Base-by-base conservation (phyloP, 129 eudicot species). In the Centaurea solstitialis region DNA sequence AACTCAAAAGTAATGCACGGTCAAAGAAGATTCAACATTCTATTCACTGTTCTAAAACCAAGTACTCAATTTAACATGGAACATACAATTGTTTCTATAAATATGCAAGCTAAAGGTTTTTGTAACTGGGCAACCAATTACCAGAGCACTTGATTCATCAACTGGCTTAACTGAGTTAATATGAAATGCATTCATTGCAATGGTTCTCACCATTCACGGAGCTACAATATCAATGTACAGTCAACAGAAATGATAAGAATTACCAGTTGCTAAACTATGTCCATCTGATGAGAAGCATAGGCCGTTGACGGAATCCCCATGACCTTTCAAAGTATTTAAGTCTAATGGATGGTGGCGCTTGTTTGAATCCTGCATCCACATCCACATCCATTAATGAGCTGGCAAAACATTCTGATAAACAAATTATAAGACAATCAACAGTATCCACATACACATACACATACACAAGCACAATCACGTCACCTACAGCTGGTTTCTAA, bases 281-380 rank as follows among this genome's bases (percentile, higher is more conserved):
- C 91, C 94, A 81, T 95, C 97, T 3, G 93, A 73, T 6, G 97
- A 95, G 85, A 95, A 95, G 74, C 92, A 82, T 40, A 95, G 50
- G 78, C 95, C 92, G 9, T 90, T 91, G 76, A 95, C 93, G 40
- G 93, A 71, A 88, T 95, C 98, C 9, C 97, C 97, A 38, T 95
- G 99, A 80, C 99, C 99, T 88, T 95, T 95, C 84, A 95, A 82
- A 73, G 99, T 95, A 77, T 95, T 95, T 64, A 95, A 84, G 88
- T 95, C 99, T 82, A 95, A 78, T 12, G 93, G 93, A 82, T 95
- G 99, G 81, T 95, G 99, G 85, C 89, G 86, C 88, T 91, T 92
- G 89, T 85, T 90, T 64, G 76, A 86, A 77, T 95, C 97, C 97
- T 92, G 64, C 85, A 90, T 59, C 81, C 76, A 87, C 68, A 73